These are phyloP conservation scores for Aspergillus flavus DNA, from an alignment of 2,329 filamentous ascomycete genomes.

Conservation along the genomic window DNA sequence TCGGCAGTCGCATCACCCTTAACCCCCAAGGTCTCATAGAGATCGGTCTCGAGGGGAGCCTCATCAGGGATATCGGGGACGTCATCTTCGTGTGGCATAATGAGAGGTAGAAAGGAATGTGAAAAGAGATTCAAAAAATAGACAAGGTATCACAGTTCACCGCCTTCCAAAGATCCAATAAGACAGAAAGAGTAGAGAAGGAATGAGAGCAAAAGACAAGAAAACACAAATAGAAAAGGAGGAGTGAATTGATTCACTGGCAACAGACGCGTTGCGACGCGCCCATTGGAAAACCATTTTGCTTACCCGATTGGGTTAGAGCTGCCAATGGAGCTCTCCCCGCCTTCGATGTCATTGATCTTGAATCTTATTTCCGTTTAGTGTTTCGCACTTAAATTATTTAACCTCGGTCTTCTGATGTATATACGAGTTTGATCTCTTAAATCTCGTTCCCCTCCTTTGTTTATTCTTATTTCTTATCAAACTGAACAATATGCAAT, in stretches of 20 bases:
- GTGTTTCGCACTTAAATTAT: neutral
- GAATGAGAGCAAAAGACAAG: neutral
- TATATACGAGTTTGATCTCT: neutral
- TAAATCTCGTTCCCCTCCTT: neutral
- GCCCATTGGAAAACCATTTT: slow-evolving; percentile 17
- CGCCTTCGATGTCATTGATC: slow-evolving; percentile 14
- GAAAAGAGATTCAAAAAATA: neutral
- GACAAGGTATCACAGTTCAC: neutral
- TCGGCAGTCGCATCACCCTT: slow-evolving; percentile 71
- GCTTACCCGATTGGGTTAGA: slow-evolving; percentile 30
- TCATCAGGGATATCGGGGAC: slow-evolving; percentile 15
- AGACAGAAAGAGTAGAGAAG: neutral
- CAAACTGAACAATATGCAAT: slow-evolving; percentile 10
- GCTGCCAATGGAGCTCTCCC: slow-evolving; percentile 11
- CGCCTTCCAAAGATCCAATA: neutral
- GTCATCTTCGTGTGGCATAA: slow-evolving; percentile 10
- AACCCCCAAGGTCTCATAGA: slow-evolving; percentile 78
- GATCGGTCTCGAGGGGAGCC: slow-evolving; percentile 44
- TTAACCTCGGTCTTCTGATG: neutral
- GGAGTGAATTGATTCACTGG: neutral
- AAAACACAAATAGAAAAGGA: no score
- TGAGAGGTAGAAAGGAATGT: neutral
- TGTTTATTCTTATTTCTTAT: neutral
- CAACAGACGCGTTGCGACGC: slow-evolving; percentile 34
- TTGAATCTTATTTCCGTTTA: neutral